Conservation (phyloP, 176 grass and related monocot species). For the Ananas comosus region DNA sequence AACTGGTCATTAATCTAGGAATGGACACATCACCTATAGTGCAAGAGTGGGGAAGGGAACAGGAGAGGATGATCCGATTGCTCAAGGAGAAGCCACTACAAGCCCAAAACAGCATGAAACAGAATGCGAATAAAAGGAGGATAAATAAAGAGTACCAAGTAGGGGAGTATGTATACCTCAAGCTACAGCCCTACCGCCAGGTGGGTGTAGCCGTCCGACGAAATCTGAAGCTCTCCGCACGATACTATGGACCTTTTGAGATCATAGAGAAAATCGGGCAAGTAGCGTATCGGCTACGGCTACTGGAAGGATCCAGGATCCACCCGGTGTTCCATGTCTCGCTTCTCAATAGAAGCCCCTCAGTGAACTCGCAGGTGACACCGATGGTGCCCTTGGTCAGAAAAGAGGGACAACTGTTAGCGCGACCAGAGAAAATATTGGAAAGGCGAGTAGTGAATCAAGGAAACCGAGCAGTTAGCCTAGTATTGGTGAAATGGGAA, state of each 20-base stretch:
- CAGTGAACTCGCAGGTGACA: no score
- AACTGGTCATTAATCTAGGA: background rate
- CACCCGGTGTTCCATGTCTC: background rate
- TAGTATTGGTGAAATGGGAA: no score
- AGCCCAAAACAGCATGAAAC: conserved; percentile 5
- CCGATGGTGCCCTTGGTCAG: no score
- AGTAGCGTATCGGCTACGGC: background rate
- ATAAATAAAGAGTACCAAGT: background rate
- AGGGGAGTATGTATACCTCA: conserved; percentile 5
- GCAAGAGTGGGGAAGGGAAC: background rate
- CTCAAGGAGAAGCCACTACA: background rate
- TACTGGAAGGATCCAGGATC: background rate
- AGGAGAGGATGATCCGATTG: background rate
- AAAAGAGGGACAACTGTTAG: no score
- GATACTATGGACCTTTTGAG: background rate
- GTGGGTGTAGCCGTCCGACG: background rate
- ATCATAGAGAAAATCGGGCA: background rate
- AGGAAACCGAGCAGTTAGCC: no score
- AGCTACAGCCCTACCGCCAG: conserved; percentile 5
- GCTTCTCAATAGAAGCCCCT: no score
- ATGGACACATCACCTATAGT: background rate
- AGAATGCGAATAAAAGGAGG: background rate
- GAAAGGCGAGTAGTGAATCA: no score
- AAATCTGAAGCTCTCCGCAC: background rate
- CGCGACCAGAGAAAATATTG: no score